Evolutionary conservation across 2,329 filamentous ascomycete genomes (phyloP).

Genomic region (Arthroderma sp.): DNA sequence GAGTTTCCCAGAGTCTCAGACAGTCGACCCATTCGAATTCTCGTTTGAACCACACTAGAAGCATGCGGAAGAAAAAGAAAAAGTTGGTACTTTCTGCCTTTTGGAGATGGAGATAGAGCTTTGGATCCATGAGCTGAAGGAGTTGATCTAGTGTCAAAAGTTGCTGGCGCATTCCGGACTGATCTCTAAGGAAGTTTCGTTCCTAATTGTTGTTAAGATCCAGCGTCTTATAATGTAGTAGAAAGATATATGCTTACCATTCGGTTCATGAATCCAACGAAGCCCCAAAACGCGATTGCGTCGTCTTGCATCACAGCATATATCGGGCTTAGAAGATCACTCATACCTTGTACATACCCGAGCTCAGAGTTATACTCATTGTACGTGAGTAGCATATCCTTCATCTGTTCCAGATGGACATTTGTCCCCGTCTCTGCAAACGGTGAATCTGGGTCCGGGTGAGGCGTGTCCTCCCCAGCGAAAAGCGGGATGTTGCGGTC

Average conservation of each 20-base stretch:
- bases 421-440: conserved; percentile 91
- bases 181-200: conserved; percentile 87
- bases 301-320: conserved; percentile 98
- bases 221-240: neutral
- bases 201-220: conserved; percentile 40
- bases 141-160: conserved; percentile 85
- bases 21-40: conserved; percentile 88
- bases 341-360: conserved; percentile 98
- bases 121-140: conserved; percentile 91
- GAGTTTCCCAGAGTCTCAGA: conserved; percentile 73
- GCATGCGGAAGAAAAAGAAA: conserved; percentile 99
- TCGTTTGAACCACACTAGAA: conserved; percentile 96
- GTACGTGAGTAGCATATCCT: conserved; percentile 96
- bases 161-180: conserved; percentile 90
- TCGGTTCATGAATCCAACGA: conserved; percentile 89
- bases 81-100: conserved; percentile 93
- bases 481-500: conserved; percentile 94
- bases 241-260: conserved; percentile 46
- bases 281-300: conserved; percentile 91
- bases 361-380: conserved; percentile 95
- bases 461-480: conserved; percentile 87
- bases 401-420: conserved; percentile 95
- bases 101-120: conserved; percentile 81
- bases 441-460: conserved; percentile 89
- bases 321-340: conserved; percentile 84